Evolutionary conservation across 768 basidiomycete genomes (phyloP), one percentile per base, ranked within the genome.

Genomic region (Scleroderma citrinum): DNA sequence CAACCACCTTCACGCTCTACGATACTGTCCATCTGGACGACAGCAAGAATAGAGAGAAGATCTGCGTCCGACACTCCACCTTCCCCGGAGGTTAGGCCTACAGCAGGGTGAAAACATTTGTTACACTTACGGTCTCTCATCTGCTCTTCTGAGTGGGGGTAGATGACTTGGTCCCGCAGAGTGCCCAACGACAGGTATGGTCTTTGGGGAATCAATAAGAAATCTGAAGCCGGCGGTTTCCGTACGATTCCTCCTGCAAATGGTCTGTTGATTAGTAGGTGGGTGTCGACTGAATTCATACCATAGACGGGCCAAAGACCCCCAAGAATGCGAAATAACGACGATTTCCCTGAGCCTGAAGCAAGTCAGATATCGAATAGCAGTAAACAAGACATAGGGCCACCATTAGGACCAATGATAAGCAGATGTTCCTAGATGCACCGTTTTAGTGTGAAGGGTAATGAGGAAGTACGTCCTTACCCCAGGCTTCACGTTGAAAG

Each of bases 1-100:
- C 93, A 97, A 12, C 95, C 95, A n/a, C 95, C 95, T 68, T 98
- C 95, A 21, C 93, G 79, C 59, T 91, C 88, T 6, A 97, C 88
- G 42, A 97, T 79, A 59, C 73, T 69, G 35, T 83, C 83, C 83
- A 98, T 90, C 54, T 92, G 82, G 24, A 99, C 86, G 12, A 83
- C 74, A 7, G 78, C 69, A 35, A 99, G 72, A 44, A 96, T 83
- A 21, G 68, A 58, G 17, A 86, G 69, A 35, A 98, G 71, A 56
- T 93, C 81, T 0, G 71, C 69, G 59, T 99, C 95, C 16, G 82
- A 84, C 32, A 83, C 68, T 6, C 84, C 84, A 19, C 84, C 85
- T 83, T 57, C 20, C 52, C 19, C 32, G 42, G 46, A 17, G 34
- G 38, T 61, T 30, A 57, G 47, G 19, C 19, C 23, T 19, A 38